A percentile compares a stretch with the other conserved stretches of the same genome.
These are phyloP conservation scores for Penicillium italicum DNA, from an alignment of 2,329 filamentous ascomycete species.

Conservation along the genomic window DNA sequence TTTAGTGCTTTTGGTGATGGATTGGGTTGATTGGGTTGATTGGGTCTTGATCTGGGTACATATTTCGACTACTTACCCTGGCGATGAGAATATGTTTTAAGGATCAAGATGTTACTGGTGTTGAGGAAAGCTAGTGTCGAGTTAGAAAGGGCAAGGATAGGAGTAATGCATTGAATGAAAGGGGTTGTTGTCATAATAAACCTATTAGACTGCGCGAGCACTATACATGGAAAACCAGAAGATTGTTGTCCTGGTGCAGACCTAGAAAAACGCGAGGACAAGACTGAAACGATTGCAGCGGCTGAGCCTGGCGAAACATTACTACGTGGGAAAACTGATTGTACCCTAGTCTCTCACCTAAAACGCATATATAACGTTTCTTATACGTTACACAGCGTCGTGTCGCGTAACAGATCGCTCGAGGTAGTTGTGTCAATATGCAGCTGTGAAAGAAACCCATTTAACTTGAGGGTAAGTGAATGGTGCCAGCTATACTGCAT, in stretches of 20 bases:
- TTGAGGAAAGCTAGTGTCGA: accelerated
- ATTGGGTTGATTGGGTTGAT: background rate
- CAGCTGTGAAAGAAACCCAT: background rate
- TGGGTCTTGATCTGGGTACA: background rate
- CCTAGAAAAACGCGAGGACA: background rate
- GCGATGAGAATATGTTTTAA: background rate
- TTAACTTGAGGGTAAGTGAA: background rate
- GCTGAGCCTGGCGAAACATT: too few species aligned
- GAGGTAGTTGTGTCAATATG: too few species aligned
- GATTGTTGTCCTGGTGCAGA: too few species aligned
- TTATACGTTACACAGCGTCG: background rate
- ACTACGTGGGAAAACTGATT: background rate
- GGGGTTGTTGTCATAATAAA: too few species aligned
- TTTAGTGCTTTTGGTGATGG: too few species aligned
- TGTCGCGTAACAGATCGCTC: too few species aligned
- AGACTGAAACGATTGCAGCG: background rate
- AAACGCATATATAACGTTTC: background rate
- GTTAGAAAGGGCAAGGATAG: background rate
- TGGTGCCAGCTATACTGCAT: background rate
- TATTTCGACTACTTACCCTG: background rate
- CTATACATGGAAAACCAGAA: background rate
- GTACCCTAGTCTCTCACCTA: too few species aligned
- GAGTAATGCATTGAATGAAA: too few species aligned
- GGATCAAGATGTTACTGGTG: too few species aligned
- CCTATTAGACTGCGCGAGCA: too few species aligned